Base-by-base conservation (phyloP, 2,329 filamentous ascomycete species). In the Apiospora hydei region DNA sequence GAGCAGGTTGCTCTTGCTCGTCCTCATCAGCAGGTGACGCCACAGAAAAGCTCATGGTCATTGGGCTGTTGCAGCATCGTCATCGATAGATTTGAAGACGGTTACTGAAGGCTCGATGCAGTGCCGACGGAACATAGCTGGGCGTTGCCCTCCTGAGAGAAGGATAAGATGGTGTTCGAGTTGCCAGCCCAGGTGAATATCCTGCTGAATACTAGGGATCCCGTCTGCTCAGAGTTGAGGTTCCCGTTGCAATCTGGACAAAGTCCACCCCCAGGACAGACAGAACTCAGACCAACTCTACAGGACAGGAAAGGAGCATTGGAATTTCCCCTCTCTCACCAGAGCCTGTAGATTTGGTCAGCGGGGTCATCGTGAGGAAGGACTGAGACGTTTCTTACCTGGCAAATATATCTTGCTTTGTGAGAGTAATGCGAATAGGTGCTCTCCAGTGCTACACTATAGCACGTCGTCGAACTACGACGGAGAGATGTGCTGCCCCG, bases 301-400 rank as follows among this genome's bases (percentile, higher is more conserved):
- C 34, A 38, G 34, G 34, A 38, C 2, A 38, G 34, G 34, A 38
- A 38, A 38, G 34, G 7, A 38, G 7, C 34, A 99, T 98, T 13
- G 96, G 99, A 72, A 96, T 98, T 85, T 99, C 99, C 77, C 96
- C 96, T 84, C 96, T 98, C 86, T 99, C 96, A 76, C 96, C 96
- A 76, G 96, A 98, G 76, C 96, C 96, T 98, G 82, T 76, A 51
- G 7, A 2, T 21, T 30, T 5, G 30, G 49, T 53, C 67, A 51
- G 30, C 18, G 38, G 47, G 10, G 66, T 34, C 21, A 41, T 41
- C 3, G 18, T 64, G 13, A 21, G 34, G 57, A n/a, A 64, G 57
- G 8, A 64, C 70, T 43, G 67, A 70, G 67, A 74, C 68, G 47
- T 21, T 72, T 41, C 78, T 75, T 90, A 98, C 96, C 96, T 78